These are phyloP conservation scores for Alternaria solani DNA, from an alignment of 2,329 filamentous ascomycete species.

Conservation along the genomic window DNA sequence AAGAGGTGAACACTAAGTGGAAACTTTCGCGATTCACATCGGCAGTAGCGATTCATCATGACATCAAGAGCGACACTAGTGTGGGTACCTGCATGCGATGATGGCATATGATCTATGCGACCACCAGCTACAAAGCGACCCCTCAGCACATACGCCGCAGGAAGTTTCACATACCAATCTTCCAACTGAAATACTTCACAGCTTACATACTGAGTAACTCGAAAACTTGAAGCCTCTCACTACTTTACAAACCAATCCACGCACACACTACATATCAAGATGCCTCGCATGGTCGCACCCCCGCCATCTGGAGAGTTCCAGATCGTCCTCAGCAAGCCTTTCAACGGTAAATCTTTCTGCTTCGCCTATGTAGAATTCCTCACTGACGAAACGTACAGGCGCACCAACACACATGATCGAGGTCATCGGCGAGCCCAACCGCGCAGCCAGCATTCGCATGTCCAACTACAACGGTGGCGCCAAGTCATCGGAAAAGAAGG, in stretches of 20 bases:
- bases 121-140: neutral
- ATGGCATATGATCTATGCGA: constrained; percentile 5
- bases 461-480: constrained; percentile 42
- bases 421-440: constrained; percentile 54
- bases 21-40: constrained; percentile 1
- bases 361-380: neutral
- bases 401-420: constrained; percentile 44
- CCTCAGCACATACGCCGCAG: neutral
- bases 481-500: constrained; percentile 50
- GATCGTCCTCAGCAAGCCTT: constrained; percentile 52
- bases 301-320: constrained; percentile 88
- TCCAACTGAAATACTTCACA: neutral
- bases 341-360: constrained; percentile 34
- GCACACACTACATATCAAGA: constrained; percentile 11
- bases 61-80: constrained; percentile 16
- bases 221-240: neutral
- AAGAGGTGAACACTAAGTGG: neutral
- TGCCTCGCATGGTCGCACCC: constrained; percentile 62
- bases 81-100: constrained; percentile 12
- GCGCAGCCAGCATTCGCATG: constrained; percentile 47
- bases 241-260: too few relatives aligned
- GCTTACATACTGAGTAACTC: neutral
- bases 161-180: neutral
- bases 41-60: constrained; percentile 19
- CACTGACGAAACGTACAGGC: constrained; percentile 19